Percentiles rank a stretch among this genome's conserved stretches.
Conservation (phyloP, 768 basidiomycete genomes). For the Tricholoma flavovirens region DNA sequence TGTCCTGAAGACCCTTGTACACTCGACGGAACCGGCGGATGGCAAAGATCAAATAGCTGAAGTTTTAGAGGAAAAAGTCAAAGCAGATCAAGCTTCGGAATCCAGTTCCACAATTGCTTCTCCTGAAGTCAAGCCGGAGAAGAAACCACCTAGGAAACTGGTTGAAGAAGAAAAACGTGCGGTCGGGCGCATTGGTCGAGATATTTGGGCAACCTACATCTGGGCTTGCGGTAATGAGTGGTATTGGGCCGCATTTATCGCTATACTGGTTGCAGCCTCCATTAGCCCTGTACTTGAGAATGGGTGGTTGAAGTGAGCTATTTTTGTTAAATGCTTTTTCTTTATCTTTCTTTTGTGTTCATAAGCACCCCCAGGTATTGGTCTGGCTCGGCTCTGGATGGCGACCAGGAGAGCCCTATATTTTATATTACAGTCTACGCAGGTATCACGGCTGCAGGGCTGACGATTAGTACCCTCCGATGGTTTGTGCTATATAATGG, state of each 20-base stretch:
- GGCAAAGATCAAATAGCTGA: conserved; percentile 36
- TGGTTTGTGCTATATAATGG: conserved; percentile 77
- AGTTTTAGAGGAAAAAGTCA: conserved; percentile 23
- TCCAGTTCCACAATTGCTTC: conserved; percentile 27
- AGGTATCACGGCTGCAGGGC: conserved; percentile 33
- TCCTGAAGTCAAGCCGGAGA: conserved; percentile 29
- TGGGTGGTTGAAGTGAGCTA: conserved; percentile 55
- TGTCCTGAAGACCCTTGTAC: conserved; percentile 60
- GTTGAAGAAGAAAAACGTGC: conserved; percentile 82
- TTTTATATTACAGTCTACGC: conserved; percentile 76
- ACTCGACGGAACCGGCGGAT: conserved; percentile 33
- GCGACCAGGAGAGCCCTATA: conserved; percentile 37
- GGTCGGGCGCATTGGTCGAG: conserved; percentile 59
- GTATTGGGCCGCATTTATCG: conserved; percentile 54
- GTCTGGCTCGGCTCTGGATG: conserved; percentile 44
- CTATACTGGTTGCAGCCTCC: conserved; percentile 49
- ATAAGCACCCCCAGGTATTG: conserved; percentile 35
- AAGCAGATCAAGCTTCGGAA: conserved; percentile 14
- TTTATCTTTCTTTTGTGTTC: not conserved
- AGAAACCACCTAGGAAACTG: conserved; percentile 71
- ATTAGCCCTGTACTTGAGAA: conserved; percentile 66
- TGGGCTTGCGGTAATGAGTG: conserved; percentile 40
- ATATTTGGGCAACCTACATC: conserved; percentile 62
- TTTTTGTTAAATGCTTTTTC: not conserved
- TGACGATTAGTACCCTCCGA: conserved; percentile 49